Conservation (phyloP, 108 stramenopile species). For the Pseudonitzschia multiseries region DNA sequence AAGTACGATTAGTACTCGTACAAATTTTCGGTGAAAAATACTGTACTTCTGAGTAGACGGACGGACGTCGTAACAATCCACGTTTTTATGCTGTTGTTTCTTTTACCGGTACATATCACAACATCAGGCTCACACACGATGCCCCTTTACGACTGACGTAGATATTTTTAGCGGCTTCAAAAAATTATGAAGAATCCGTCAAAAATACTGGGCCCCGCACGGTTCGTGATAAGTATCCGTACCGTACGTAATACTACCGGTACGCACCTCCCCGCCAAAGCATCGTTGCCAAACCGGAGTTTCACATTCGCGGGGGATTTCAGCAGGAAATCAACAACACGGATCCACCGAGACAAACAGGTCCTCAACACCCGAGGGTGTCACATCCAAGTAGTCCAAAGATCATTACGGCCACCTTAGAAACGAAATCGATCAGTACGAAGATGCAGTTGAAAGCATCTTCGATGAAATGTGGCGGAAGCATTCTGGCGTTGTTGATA, state of each 20-base stretch:
- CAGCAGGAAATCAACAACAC: neutral
- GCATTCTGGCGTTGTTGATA: neutral
- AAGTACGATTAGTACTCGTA: too few species aligned
- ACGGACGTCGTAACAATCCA: neutral
- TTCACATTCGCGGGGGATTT: neutral
- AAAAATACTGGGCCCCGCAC: too few species aligned
- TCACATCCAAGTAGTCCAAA: neutral
- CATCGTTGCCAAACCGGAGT: neutral
- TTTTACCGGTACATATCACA: neutral
- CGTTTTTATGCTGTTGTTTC: neutral
- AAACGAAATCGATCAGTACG: neutral
- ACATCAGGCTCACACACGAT: too few species aligned
- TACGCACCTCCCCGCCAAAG: neutral
- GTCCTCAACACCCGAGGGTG: neutral
- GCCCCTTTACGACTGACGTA: neutral
- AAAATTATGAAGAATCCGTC: neutral
- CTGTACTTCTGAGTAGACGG: neutral
- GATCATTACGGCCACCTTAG: neutral
- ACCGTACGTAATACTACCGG: too few species aligned
- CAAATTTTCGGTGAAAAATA: too few species aligned
- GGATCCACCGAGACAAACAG: neutral
- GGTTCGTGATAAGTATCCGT: too few species aligned
- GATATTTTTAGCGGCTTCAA: neutral
- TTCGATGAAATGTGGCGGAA: neutral
- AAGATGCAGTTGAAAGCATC: neutral